Evolutionary conservation across 495 filamentous ascomycete species (phyloP).

Genomic region (Lindgomyces ingoldianus): DNA sequence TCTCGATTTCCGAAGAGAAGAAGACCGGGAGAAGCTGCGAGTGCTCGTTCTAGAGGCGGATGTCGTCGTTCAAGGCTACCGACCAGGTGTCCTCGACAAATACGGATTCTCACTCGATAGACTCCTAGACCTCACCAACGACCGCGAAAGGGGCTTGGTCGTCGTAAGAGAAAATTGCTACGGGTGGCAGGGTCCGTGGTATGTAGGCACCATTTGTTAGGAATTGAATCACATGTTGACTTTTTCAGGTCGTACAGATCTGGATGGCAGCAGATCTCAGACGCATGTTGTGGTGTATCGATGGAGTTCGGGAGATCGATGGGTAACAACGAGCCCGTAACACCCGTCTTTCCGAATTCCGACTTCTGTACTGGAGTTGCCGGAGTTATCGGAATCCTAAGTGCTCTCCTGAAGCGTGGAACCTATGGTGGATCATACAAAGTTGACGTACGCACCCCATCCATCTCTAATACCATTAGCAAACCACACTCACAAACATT

Average conservation of each 20-base stretch:
- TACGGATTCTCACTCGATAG: constrained; percentile 54
- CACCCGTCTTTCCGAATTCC: constrained; percentile 45
- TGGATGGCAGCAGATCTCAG: constrained; percentile 61
- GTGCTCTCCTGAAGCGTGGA: constrained; percentile 38
- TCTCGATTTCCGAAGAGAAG: constrained; percentile 52
- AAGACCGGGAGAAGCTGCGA: constrained; percentile 49
- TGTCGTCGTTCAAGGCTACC: constrained; percentile 61
- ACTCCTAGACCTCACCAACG: constrained; percentile 53
- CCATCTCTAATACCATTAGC: neutral
- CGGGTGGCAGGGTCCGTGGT: constrained; percentile 59
- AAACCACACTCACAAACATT: neutral
- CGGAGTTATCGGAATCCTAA: constrained; percentile 36
- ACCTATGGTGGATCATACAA: constrained; percentile 42
- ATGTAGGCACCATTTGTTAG: too few relatives aligned
- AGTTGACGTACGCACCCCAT: constrained; percentile 41
- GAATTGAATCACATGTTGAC: too few relatives aligned
- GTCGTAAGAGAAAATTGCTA: constrained; percentile 60
- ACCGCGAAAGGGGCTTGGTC: constrained; percentile 52
- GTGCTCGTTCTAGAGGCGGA: constrained; percentile 56
- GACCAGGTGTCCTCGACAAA: constrained; percentile 53
- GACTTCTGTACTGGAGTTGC: constrained; percentile 45
- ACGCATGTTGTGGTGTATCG: constrained; percentile 46
- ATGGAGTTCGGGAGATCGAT: constrained; percentile 43
- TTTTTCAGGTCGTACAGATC: constrained; percentile 49
- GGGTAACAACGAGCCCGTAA: constrained; percentile 46